These are phyloP conservation scores for Colletotrichum kahawae DNA, from an alignment of 2,329 filamentous ascomycete genomes.

Conservation along the genomic window DNA sequence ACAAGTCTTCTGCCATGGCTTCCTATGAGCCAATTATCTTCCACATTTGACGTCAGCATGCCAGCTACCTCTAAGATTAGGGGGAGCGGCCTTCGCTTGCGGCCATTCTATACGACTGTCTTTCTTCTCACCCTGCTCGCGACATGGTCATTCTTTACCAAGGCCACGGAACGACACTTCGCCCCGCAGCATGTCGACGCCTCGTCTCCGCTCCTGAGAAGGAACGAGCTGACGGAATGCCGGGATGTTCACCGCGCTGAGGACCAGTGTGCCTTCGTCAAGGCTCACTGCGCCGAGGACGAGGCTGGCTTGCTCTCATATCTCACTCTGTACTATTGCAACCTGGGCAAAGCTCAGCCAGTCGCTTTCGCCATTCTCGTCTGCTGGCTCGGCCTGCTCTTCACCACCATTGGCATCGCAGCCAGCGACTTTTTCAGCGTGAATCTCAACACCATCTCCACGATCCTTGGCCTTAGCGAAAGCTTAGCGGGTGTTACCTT, in stretches of 20 bases:
- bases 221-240: conserved; percentile 60
- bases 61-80: conserved; percentile 27
- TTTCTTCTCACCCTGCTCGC: conserved; percentile 52
- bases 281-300: conserved; percentile 82
- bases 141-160: conserved; percentile 46
- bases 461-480: conserved; percentile 89
- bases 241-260: conserved; percentile 75
- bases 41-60: conserved; percentile 28
- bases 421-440: conserved; percentile 99
- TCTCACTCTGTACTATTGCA: conserved; percentile 89
- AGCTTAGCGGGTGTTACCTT: conserved; percentile 97
- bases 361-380: conserved; percentile 81
- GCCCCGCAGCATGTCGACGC: conserved; percentile 12
- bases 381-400: conserved; percentile 85
- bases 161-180: conserved; percentile 7
- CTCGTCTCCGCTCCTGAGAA: conserved; percentile 30
- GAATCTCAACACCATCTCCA: conserved; percentile 92
- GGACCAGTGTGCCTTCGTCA: conserved; percentile 89
- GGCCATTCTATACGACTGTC: conserved; percentile 55
- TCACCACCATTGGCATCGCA: conserved; percentile 96
- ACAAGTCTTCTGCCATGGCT: conserved; percentile 16
- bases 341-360: conserved; percentile 68
- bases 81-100: conserved; percentile 44
- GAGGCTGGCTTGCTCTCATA: conserved; percentile 91
- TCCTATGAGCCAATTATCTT: conserved; percentile 18